Conservation (phyloP, 805 yeast genomes). For the Yamadazyma insecticola region DNA sequence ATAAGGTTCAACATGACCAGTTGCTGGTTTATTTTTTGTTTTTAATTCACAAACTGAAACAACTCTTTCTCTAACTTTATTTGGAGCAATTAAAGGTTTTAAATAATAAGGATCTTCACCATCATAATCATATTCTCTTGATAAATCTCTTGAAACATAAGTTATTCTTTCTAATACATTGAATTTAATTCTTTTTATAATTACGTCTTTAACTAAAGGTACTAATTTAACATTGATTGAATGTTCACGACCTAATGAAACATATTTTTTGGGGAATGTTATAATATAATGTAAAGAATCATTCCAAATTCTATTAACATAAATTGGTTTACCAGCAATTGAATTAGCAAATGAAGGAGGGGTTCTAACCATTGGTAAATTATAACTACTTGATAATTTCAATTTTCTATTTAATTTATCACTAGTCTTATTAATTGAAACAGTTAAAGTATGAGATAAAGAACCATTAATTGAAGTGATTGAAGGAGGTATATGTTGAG, state of each 20-base stretch:
- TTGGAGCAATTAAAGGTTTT: slow-evolving; percentile 10
- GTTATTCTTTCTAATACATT: slow-evolving; percentile 65
- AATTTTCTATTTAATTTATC: slow-evolving; percentile 32
- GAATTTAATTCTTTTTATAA: slow-evolving; percentile 58
- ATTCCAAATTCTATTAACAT: slow-evolving; percentile 72
- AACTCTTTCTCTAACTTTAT: slow-evolving; percentile 44
- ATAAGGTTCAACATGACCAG: slow-evolving; percentile 36
- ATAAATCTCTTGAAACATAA: slow-evolving; percentile 52
- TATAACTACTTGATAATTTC: slow-evolving; percentile 24
- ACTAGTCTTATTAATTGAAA: slow-evolving; percentile 35
- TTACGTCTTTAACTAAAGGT: slow-evolving; percentile 60
- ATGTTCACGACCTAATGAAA: slow-evolving; percentile 56
- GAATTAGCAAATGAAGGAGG: slow-evolving; percentile 57
- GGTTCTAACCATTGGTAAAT: slow-evolving; percentile 47
- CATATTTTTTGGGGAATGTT: slow-evolving; percentile 65
- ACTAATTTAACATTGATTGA: slow-evolving; percentile 61
- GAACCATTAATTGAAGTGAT: slow-evolving; percentile 48
- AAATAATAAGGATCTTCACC: slow-evolving; percentile 23
- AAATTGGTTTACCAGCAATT: slow-evolving; percentile 66
- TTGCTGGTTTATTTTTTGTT: slow-evolving; percentile 38
- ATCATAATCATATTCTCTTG: slow-evolving; percentile 38
- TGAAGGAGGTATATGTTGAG: slow-evolving; percentile 61
- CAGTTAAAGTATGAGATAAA: slow-evolving; percentile 37
- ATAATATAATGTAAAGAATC: slow-evolving; percentile 67
- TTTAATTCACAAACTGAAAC: slow-evolving; percentile 61